Evolutionary conservation across 2,329 filamentous ascomycete species (phyloP).

Genomic region (Chalaropsis thielavioides): DNA sequence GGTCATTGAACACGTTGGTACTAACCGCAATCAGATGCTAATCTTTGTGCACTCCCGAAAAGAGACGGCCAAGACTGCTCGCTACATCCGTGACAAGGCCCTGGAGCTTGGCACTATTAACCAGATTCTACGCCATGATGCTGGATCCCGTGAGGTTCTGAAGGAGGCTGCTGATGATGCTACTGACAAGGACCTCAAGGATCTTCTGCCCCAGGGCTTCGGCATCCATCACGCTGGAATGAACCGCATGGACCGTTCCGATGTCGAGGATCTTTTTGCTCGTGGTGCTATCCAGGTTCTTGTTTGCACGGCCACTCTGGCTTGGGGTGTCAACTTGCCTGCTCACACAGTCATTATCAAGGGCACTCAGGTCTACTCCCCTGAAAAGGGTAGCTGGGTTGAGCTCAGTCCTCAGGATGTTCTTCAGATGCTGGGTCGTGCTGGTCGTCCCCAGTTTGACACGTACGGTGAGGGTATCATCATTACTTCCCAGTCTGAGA

Average conservation of each 20-base stretch:
- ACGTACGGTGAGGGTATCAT: slow-evolving; percentile 98
- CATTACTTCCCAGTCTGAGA: slow-evolving; percentile 86
- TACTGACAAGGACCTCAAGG: slow-evolving; percentile 77
- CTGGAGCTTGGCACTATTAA: slow-evolving; percentile 95
- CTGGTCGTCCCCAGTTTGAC: slow-evolving; percentile 89
- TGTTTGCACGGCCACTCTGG: slow-evolving; percentile 92
- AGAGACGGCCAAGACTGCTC: slow-evolving; percentile 93
- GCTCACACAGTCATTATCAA: slow-evolving; percentile 99
- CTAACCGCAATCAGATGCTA: slow-evolving; percentile 90
- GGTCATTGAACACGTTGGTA: slow-evolving; percentile 88
- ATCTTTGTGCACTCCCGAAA: slow-evolving; percentile 98
- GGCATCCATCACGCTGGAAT: slow-evolving; percentile 98
- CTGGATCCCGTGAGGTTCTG: slow-evolving; percentile 76
- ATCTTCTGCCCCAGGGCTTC: slow-evolving; percentile 88
- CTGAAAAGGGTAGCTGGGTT: slow-evolving; percentile 97
- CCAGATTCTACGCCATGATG: slow-evolving; percentile 84
- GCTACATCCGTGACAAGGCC: slow-evolving; percentile 90
- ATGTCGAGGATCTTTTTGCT: slow-evolving; percentile 87
- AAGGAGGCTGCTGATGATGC: slow-evolving; percentile 71
- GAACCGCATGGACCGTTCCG: slow-evolving; percentile 84
- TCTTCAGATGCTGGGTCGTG: slow-evolving; percentile 94
- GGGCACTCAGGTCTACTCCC: slow-evolving; percentile 93
- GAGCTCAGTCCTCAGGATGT: slow-evolving; percentile 96
- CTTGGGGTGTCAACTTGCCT: slow-evolving; percentile 96
- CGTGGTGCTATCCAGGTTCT: slow-evolving; percentile 87